phyloP scores from a whole-genome alignment of 768 basidiomycete genomes.

The Floccularia luteovirens region DNA sequence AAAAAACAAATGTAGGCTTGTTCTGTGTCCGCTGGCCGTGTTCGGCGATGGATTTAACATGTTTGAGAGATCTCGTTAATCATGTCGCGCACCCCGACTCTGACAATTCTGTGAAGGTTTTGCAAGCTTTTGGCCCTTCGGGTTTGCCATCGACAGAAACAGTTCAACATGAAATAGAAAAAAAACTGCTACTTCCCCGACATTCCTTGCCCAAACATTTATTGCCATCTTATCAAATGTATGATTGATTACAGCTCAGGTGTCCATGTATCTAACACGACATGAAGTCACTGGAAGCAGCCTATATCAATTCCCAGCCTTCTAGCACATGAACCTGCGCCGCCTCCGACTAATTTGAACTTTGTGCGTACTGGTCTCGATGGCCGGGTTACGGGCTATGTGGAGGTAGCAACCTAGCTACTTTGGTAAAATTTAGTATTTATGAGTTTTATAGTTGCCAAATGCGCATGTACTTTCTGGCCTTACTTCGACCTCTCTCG shows the following conservation, averaged over 20 bases:
- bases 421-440: slow-evolving; percentile 2
- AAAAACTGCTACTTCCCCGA: slow-evolving; percentile 65
- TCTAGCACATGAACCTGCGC: slow-evolving; percentile 57
- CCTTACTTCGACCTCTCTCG: slow-evolving; percentile 77
- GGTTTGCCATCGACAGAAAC: slow-evolving; percentile 48
- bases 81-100: slow-evolving; percentile 37
- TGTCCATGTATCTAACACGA: slow-evolving; percentile 9
- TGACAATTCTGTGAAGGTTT: slow-evolving; percentile 30
- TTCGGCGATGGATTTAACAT: slow-evolving; percentile 24
- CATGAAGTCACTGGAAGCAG: slow-evolving; percentile 65
- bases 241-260: slow-evolving; percentile 17
- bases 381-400: slow-evolving; percentile 75
- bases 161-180: slow-evolving; percentile 65
- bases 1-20: too few relatives aligned
- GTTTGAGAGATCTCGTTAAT: slow-evolving; percentile 29
- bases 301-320: slow-evolving; percentile 54
- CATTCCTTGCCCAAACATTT: slow-evolving; percentile 60
- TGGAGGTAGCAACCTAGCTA: slow-evolving; percentile 45
- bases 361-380: slow-evolving; percentile 76
- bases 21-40: too few relatives aligned
- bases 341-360: slow-evolving; percentile 65
- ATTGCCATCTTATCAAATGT: slow-evolving; percentile 84
- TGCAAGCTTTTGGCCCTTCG: slow-evolving; percentile 53
- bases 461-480: slow-evolving; percentile 56
- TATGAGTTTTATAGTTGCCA: slow-evolving; percentile 33